Base-by-base conservation (phyloP, 345 rosid species). In the Arabis hirsuta region DNA sequence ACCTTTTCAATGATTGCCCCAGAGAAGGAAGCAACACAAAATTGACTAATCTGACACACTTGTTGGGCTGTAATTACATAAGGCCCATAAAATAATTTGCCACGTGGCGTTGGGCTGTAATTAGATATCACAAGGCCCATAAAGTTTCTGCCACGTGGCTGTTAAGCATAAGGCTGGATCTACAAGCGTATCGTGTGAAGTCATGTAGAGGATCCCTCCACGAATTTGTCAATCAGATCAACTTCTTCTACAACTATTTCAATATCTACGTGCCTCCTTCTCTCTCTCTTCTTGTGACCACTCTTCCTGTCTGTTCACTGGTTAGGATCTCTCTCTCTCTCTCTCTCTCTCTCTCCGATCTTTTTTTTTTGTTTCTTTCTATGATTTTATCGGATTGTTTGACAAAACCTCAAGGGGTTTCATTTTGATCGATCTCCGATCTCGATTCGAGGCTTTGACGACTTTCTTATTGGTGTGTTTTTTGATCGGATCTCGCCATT, bases 401-500 rank as follows among this genome's bases (percentile, higher is more conserved):
- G 52, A 65, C 41, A 73, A 73, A 39, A 2, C 69, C 47, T 26
- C n/a, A 43, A 46, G 71, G 24, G 38, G 74, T 66, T 57, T 67
- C 20, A 58, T 66, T 22, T 68, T 58, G 65, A 19, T 70, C 63
- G 67, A 62, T 77, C 73, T 34, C 57, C 24, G 57, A 73, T 65
- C 59, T 60, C 3, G 39, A 12, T 39, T 12, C 9, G 41, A 46
- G 34, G 8, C 16, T 51, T 55, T 14, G 61, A 31, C 52, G 38
- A 14, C 9, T 56, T 71, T 58, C 24, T 55, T 4, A 34, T 67
- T 55, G 52, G 46, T 47, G 53, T 65, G 10, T 62, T 38, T 10
- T 26, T 53, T 78, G 56, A 66, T 77, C 81, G 70, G 83, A 82
- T 82, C 81, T 76, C 75, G 34, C 29, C 63, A 26, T 38, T 73